These are phyloP conservation scores for Penicillium argentinense DNA, from an alignment of 495 filamentous ascomycete genomes.

Conservation along the genomic window DNA sequence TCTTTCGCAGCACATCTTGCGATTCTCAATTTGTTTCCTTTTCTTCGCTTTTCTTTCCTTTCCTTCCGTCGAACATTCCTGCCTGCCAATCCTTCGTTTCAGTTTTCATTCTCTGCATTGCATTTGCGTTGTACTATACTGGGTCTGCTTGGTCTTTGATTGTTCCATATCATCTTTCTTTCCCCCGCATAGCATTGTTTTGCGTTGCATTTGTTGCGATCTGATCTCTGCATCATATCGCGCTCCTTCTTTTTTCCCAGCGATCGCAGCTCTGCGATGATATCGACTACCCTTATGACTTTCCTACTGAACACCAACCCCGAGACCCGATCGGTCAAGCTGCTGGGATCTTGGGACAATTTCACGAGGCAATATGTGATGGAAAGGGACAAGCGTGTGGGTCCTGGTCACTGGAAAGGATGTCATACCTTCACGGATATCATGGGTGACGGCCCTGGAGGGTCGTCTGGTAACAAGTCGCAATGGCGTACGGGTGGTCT, in stretches of 20 bases:
- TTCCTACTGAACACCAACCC: constrained; percentile 67
- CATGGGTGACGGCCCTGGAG: constrained; percentile 68
- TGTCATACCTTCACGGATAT: constrained; percentile 84
- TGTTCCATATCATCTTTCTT: constrained; percentile 5
- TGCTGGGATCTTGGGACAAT: constrained; percentile 93
- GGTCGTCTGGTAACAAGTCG: constrained; percentile 34
- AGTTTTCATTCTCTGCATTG: constrained; percentile 15
- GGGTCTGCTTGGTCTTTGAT: constrained; percentile 16
- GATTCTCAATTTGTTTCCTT: constrained; percentile 2
- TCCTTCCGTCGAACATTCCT: neutral
- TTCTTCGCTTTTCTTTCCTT: constrained; percentile 3
- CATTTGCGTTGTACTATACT: constrained; percentile 23
- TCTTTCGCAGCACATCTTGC: constrained; percentile 2
- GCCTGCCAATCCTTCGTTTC: neutral
- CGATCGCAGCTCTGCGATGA: constrained; percentile 45
- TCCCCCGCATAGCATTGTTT: constrained; percentile 1
- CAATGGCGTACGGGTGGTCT: constrained; percentile 72
- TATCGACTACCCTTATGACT: constrained; percentile 73
- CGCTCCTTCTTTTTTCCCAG: constrained; percentile 7
- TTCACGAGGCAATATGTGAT: constrained; percentile 75
- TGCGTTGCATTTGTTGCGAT: constrained; percentile 10
- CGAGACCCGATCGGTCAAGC: constrained; percentile 68
- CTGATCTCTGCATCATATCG: constrained; percentile 1
- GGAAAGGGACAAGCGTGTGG: constrained; percentile 70
- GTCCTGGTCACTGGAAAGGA: constrained; percentile 75